Evolutionary conservation across 2,329 filamentous ascomycete species (phyloP), one percentile per base, ranked within the genome.

Genomic region (Tothia fuscella): DNA sequence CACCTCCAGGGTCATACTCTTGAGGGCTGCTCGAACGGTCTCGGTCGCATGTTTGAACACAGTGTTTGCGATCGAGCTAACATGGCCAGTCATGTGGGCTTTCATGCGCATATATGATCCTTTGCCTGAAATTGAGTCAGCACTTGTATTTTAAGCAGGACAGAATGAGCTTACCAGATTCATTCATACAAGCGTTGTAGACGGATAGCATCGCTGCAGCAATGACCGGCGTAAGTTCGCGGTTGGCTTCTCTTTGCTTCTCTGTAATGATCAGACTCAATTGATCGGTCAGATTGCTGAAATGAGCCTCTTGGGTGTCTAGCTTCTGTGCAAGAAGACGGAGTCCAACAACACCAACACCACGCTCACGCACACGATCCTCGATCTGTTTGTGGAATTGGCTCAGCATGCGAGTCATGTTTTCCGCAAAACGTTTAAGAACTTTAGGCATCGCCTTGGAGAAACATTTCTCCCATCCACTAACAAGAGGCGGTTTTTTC

Each of bases 71-170:
- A 53, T 39, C 0, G 37, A 28, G 0, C 63, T 53, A 2, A 78
- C 62, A 41, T 75, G 62, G 0, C 48, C 31, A 0, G 42, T 42
- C 70, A 78, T 74, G 20, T 57, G 46, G 0, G 36, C 44, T 47
- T 74, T 76, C 68, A 78, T 78, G 2, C 72, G 63, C 26, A 43
- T 55, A 50, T 58, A 75, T 9, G 53, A 59, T 3, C 74, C 72
- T 0, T 28, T 3, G 3, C 68, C 63, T 59, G 24, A 19, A 14
- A 22, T 16, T 20, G 16, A 4, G 28, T 21, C 28, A 32, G 28
- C 49, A 43, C 30, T n/a, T 4, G 17, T 9, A 17, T 28, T 31
- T 3, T 12, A 42, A 16, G 6, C 6, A 10, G 7, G 5, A 16
- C 32, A 14, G 16, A 24, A 16, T 10, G 17, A 28, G 52, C 46